Base-by-base conservation (phyloP, 1,284 basidiomycete species). In the Trametes pubescens region DNA sequence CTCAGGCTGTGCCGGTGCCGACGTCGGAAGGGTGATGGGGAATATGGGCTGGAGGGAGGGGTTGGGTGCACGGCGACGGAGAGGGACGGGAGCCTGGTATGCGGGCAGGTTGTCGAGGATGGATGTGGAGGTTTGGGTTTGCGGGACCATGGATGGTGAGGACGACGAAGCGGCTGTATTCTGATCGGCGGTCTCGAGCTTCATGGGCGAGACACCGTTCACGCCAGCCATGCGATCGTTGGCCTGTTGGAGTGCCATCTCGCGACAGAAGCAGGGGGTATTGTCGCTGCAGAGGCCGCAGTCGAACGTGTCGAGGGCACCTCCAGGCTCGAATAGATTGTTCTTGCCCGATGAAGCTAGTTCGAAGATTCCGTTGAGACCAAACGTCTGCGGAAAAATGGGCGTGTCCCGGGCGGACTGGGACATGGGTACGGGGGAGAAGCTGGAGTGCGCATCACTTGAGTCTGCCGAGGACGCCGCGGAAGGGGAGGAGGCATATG, bases 21-120 rank as follows among this genome's bases (percentile, higher is more conserved):
- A 69, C 76, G 73, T 59, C 65, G 74, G 62, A 47, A 76, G 62
- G 16, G 76, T 74, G 64, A 89, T 77, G 29, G 84, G 82, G 74
- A 89, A 91, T 48, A 89, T 76, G 26, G 82, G 77, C 62, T 84
- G 84, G 52, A 74, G 62, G 24, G 70, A 73, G 22, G 77, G 74
- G 61, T 78, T 76, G 34, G 77, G 73, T 14, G 73, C 69, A 37
- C 83, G 83, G 47, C 88, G 86, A 61, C 87, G 89, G 57, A 93
- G 84, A 22, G 91, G 91, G 46, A 94, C 86, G 9, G 92, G 82
- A 2, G 91, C 86, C 71, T 93, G 89, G 72, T 90, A 93, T 21
- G 87, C 84, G 46, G 91, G 91, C 2, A 91, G 82, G 70, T 91
- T 89, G 65, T 93, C 90, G 37, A 93, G 81, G 66, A 92, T 90